These are phyloP conservation scores for Fraxinus baroniana DNA, from an alignment of 305 asterid species.

Conservation along the genomic window DNA sequence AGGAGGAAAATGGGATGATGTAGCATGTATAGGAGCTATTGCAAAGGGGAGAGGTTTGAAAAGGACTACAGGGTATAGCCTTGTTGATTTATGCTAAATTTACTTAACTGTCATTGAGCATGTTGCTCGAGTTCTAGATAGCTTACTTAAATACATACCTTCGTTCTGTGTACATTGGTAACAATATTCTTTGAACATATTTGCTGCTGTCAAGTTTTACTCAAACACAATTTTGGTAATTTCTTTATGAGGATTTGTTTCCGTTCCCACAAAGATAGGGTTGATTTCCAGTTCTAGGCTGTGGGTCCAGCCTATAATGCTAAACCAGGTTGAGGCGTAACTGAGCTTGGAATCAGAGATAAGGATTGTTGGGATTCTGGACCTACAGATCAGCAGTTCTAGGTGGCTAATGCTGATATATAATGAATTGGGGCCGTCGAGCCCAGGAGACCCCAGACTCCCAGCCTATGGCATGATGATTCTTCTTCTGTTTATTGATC, in stretches of 20 bases:
- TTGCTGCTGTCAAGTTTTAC: background rate
- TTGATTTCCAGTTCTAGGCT: background rate
- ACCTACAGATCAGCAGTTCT: background rate
- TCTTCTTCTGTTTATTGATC: background rate
- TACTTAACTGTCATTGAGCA: background rate
- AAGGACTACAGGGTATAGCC: conserved; percentile 49
- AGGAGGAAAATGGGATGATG: conserved; percentile 56
- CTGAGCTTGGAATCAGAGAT: background rate
- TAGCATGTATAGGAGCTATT: conserved; percentile 32
- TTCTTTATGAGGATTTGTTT: background rate
- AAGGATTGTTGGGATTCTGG: background rate
- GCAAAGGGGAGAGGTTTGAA: conserved; percentile 42
- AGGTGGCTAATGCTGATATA: background rate
- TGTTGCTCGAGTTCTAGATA: background rate
- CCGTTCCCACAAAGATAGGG: background rate
- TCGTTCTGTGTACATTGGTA: background rate
- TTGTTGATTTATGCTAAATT: conserved; percentile 29
- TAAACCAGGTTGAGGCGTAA: background rate
- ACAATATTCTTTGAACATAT: background rate
- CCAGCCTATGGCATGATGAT: background rate
- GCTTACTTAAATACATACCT: background rate
- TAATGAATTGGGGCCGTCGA: background rate
- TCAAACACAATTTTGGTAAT: background rate
- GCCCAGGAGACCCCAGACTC: background rate
- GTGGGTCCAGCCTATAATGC: background rate